These are phyloP conservation scores for Penicillium antarcticum DNA, from an alignment of 495 filamentous ascomycete genomes.

Conservation along the genomic window DNA sequence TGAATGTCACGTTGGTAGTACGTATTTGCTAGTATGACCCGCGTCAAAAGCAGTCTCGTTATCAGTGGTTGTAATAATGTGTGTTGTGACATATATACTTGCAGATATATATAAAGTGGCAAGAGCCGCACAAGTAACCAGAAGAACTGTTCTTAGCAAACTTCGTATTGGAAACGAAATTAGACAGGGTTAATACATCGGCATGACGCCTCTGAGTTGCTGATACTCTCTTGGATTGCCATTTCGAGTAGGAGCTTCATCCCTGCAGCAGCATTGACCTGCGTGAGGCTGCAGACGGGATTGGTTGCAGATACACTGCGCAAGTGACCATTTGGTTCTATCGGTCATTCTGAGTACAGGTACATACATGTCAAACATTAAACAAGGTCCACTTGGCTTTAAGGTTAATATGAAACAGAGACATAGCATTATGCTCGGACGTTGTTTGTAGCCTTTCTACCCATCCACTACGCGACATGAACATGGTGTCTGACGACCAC, in stretches of 20 bases:
- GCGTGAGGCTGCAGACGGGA: background rate
- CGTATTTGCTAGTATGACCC: too few species aligned
- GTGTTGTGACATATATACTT: background rate
- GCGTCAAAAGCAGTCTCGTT: too few species aligned
- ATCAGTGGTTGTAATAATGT: background rate
- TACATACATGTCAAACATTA: background rate
- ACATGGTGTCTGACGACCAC: background rate
- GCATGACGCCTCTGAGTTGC: background rate
- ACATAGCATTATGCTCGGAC: background rate
- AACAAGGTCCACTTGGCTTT: background rate
- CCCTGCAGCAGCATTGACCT: slow-evolving; percentile 2
- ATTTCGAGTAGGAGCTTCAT: slow-evolving; percentile 1
- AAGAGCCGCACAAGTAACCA: background rate
- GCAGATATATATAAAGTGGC: too few species aligned
- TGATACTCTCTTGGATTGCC: background rate
- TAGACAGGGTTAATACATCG: background rate
- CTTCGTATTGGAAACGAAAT: background rate
- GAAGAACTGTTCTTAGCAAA: background rate
- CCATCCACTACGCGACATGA: background rate
- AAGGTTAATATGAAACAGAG: background rate
- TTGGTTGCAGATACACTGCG: background rate
- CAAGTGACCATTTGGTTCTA: background rate
- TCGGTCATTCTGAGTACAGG: background rate
- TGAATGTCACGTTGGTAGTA: too few species aligned
- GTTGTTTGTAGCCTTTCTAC: background rate